Evolutionary conservation across 768 basidiomycete genomes (phyloP).

Genomic region (Podaxis sp.): DNA sequence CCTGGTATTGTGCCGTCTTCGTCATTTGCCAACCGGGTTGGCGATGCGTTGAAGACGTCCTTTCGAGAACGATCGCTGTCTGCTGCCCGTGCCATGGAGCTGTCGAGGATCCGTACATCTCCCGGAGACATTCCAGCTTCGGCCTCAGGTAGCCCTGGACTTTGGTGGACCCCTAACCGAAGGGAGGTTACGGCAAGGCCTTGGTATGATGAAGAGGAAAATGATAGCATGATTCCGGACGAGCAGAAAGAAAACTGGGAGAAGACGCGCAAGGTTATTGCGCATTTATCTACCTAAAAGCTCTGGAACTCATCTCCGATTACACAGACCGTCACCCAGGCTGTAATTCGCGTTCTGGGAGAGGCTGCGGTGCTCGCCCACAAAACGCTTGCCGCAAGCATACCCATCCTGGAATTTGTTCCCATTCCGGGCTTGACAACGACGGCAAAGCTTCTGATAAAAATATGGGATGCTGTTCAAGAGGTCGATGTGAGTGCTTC

Average conservation of each 20-base stretch:
- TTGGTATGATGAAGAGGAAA: constrained; percentile 29
- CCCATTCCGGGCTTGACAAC: constrained; percentile 56
- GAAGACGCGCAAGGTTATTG: constrained; percentile 32
- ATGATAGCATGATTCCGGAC: constrained; percentile 32
- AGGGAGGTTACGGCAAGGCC: constrained; percentile 25
- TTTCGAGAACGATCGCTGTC: constrained; percentile 25
- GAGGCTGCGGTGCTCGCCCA: constrained; percentile 39
- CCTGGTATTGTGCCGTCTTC: constrained; percentile 7
- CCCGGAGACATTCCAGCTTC: constrained; percentile 14
- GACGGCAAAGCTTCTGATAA: constrained; percentile 50
- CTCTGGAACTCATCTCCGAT: constrained; percentile 12
- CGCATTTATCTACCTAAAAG: neutral
- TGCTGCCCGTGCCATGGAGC: constrained; percentile 13
- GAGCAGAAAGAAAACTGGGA: constrained; percentile 39
- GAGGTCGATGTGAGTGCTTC: constrained; percentile 53
- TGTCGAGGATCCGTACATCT: constrained; percentile 7
- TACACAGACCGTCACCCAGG: constrained; percentile 35
- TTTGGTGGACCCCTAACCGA: constrained; percentile 8
- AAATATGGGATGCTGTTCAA: constrained; percentile 65
- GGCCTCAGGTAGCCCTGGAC: neutral
- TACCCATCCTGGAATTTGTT: constrained; percentile 43
- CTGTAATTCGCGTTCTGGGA: constrained; percentile 39
- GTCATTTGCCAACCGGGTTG: neutral
- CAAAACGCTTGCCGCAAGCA: constrained; percentile 39
- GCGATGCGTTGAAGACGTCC: constrained; percentile 17